A percentile compares a stretch with the other conserved stretches of the same genome.
These are phyloP conservation scores for Trichoderma asperellum DNA, from an alignment of 2,329 filamentous ascomycete genomes.

Conservation along the genomic window DNA sequence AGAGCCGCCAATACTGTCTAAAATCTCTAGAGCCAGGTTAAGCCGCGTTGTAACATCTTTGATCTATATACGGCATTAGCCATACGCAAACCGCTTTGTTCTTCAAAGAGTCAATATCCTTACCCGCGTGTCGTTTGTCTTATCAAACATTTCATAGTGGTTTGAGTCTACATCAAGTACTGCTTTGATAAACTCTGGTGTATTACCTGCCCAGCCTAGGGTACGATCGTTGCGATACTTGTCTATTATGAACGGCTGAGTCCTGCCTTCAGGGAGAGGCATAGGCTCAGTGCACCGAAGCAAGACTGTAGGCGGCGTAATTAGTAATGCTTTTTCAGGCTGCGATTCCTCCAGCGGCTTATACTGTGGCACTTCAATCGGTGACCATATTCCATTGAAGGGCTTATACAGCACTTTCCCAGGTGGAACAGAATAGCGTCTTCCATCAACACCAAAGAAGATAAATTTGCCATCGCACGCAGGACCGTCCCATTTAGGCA, in stretches of 20 bases:
- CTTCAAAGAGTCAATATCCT: background rate
- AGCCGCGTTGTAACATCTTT: constrained; percentile 29
- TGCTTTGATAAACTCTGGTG: constrained; percentile 38
- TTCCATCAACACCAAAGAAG: constrained; percentile 31
- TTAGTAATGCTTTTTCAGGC: constrained; percentile 12
- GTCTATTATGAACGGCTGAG: constrained; percentile 34
- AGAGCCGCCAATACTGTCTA: constrained; percentile 40
- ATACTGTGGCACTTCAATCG: constrained; percentile 25
- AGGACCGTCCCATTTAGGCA: constrained; percentile 36
- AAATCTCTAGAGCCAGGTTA: constrained; percentile 55
- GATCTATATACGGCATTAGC: constrained; percentile 20
- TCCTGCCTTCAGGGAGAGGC: constrained; percentile 21
- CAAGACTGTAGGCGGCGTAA: constrained; percentile 36
- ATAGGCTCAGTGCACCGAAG: constrained; percentile 32
- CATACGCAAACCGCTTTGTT: background rate
- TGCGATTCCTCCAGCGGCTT: constrained; percentile 1
- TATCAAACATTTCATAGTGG: constrained; percentile 39
- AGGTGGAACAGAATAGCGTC: constrained; percentile 30
- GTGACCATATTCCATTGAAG: constrained; percentile 31
- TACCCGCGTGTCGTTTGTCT: constrained; percentile 24
- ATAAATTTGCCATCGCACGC: constrained; percentile 26
- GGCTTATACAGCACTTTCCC: constrained; percentile 34
- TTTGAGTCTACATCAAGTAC: constrained; percentile 37
- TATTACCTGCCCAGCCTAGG: constrained; percentile 38
- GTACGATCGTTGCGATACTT: constrained; percentile 35